Percentiles rank a stretch among this genome's conserved stretches.
Conservation (phyloP, 148 eudicot species). For the Rhododendron molle region DNA sequence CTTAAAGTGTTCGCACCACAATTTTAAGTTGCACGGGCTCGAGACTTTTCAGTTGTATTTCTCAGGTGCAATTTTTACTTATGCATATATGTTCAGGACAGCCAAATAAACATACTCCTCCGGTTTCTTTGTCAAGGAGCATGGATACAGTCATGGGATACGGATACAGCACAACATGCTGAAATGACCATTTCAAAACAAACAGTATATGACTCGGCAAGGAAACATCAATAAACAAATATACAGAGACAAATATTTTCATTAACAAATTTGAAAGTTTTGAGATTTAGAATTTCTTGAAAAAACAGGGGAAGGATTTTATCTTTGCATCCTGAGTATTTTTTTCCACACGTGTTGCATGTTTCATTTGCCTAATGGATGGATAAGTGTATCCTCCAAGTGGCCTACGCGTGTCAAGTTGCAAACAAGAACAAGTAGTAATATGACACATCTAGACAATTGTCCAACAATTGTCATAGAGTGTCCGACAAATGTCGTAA, state of each 20-base stretch:
- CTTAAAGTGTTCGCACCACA: not conserved
- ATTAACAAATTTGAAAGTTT: not conserved
- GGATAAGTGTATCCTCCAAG: not conserved
- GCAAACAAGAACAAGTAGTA: not conserved
- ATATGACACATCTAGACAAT: not conserved
- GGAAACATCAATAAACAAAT: not conserved
- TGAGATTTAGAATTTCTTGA: not conserved
- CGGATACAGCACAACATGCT: not conserved
- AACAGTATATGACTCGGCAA: not conserved
- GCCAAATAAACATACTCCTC: not conserved
- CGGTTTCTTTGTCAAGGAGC: not conserved
- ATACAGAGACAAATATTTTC: not conserved
- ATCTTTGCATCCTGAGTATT: not conserved
- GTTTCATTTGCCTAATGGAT: not conserved
- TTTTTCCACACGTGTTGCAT: not conserved
- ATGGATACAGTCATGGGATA: not conserved
- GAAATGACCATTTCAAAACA: not conserved
- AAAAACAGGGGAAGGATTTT: not conserved
- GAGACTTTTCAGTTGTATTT: not conserved
- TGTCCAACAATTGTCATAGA: not conserved
- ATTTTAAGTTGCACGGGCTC: not conserved
- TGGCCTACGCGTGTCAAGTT: not conserved
- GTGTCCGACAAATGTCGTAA: not conserved
- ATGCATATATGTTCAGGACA: not conserved
- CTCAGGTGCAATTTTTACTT: not conserved